Evolutionary conservation across 352 stramenopile species (phyloP), one percentile per base, ranked within the genome.

Genomic region (Blastocystis sp.): DNA sequence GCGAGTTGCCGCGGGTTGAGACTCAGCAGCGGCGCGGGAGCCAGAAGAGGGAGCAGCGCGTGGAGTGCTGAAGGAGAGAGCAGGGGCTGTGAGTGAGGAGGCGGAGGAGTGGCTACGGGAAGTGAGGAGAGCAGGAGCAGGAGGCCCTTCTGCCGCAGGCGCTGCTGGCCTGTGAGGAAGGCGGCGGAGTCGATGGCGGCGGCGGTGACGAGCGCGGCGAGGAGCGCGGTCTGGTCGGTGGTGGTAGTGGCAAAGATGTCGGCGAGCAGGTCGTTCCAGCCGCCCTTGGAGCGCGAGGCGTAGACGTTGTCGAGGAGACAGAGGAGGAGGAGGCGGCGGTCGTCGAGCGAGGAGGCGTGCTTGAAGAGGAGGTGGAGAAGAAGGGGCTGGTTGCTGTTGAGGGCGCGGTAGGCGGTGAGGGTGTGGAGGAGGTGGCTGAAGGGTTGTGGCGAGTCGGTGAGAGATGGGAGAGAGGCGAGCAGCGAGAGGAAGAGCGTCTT

Each of bases 81-180:
- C 48, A 56, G 48, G 5, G 48, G 5, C 66, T 76, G 53, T 0
- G 52, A 23, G 52, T 76, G 38, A 76, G 41, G 14, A 17, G 9
- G 3, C 4, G 53, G 48, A 59, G 28, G 23, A 40, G 7, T 0
- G 34, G 0, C 4, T 2, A 76, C 48, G 1, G 23, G 23, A 17
- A 65, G 59, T 5, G 59, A 38, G 41, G 66, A 17, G 52, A 76
- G 23, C 2, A 76, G 66, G 21, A 76, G 52, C n/a, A 76, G 38
- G 53, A 76, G 53, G n/a, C 66, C 66, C 38, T 76, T 76, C 38
- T 60, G 48, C 21, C 34, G 5, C 5, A 56, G 48, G 48, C 48
- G 48, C 48, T 56, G 48, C 14, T 56, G 48, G 5, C 5, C 5
- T 56, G 48, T 56, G 48, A 56, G 5, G 48, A 56, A 56, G 5